Evolutionary conservation across 148 eudicot species (phyloP), one percentile per base, ranked within the genome.

Genomic region (Amaranthus hypochondriacus): DNA sequence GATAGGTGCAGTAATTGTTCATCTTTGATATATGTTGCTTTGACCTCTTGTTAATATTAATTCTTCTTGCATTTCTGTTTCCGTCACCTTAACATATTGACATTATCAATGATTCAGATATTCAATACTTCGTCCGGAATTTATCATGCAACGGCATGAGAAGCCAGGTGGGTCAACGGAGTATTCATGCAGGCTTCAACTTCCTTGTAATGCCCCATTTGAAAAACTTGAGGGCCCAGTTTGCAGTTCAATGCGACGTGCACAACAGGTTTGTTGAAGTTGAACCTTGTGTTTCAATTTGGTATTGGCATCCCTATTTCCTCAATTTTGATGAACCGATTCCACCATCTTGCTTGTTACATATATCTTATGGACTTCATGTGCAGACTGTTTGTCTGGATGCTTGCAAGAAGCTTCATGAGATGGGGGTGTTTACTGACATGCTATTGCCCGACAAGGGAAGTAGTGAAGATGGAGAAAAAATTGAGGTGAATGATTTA

Each of bases 381-480:
- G 39, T 83, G 74, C 84, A 93, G 98, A 93, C 97, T 81, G 97
- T 88, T 79, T 95, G 97, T 81, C 82, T 95, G 84, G 93, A 91
- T 90, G 97, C 98, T 77, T 95, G 98, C 85, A 91, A 94, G 89
- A 94, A 92, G 89, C 93, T 94, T 65, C 98, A 94, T 76, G 96
- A 94, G 86, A 88, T 90, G 97, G 98, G 98, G 69, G 98, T 96
- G 60, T 91, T 94, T 83, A 94, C 98, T 59, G 97, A 95, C 84
- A 92, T 92, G 98, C 93, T 95, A 75, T 87, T 92, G 88, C 98
- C 98, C 56, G 98, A 95, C 85, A 95, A 87, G 88, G 98, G 98
- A 85, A 90, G 84, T 80, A 86, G 87, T 62, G 88, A 79, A 77
- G 93, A 83, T 69, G 85, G 78, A 63, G 93, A 92, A 73, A 88